phyloP scores from a whole-genome alignment of 768 basidiomycete genomes.

The Galerina sulciceps region DNA sequence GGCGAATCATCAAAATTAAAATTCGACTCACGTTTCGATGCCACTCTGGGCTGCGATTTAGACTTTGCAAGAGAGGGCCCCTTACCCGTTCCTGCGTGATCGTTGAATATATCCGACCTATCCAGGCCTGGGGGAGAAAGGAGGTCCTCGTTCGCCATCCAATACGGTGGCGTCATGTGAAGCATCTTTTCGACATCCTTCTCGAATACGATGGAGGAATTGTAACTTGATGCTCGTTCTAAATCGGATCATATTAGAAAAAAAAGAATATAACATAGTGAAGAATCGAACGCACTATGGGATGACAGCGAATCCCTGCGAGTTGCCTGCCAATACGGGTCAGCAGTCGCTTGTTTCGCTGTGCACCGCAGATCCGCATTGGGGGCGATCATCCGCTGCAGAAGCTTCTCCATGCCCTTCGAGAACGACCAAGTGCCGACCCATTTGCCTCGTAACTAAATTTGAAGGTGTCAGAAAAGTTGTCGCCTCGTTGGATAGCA shows the following conservation, averaged over 20 bases:
- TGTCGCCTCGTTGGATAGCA: neutral
- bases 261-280: neutral
- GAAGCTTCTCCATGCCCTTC: conserved; percentile 61
- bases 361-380: conserved; percentile 84
- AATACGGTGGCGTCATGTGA: conserved; percentile 35
- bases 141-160: conserved; percentile 33
- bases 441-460: conserved; percentile 81
- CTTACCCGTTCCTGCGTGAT: conserved; percentile 8
- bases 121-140: conserved; percentile 41
- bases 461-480: neutral
- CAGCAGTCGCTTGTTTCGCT: conserved; percentile 64
- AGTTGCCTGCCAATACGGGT: conserved; percentile 63
- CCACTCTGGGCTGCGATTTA: conserved; percentile 50
- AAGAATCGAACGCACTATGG: conserved; percentile 44
- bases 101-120: conserved; percentile 19
- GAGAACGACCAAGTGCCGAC: conserved; percentile 80
- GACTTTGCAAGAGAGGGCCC: conserved; percentile 36
- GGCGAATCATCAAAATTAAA: neutral
- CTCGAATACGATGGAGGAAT: conserved; percentile 52
- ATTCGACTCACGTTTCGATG: conserved; percentile 38
- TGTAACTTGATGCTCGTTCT: conserved; percentile 55
- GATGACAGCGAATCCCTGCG: conserved; percentile 28
- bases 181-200: conserved; percentile 49
- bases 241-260: neutral
- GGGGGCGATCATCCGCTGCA: conserved; percentile 80